These are phyloP conservation scores for Exidia glandulosa DNA, from an alignment of 768 basidiomycete species.

Conservation along the genomic window DNA sequence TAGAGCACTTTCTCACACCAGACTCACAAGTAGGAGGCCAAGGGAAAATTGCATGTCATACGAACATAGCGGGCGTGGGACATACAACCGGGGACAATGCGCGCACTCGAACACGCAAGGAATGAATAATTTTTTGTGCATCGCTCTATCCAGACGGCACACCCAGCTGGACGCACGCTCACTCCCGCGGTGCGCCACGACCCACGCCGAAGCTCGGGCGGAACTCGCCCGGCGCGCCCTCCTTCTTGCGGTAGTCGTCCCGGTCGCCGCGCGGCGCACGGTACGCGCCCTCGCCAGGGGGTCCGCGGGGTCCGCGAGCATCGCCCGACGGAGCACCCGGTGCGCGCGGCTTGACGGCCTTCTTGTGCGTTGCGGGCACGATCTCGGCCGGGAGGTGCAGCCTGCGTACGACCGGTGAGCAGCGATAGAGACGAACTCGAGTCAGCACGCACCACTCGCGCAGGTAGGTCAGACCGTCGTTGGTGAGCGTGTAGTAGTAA, in stretches of 20 bases:
- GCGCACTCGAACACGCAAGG: not conserved
- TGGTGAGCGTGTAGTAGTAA: conserved; percentile 96
- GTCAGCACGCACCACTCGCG: conserved; percentile 74
- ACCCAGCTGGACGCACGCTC: conserved; percentile 2
- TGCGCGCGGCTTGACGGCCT: conserved; percentile 40
- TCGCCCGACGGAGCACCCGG: conserved; percentile 48
- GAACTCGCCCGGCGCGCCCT: conserved; percentile 81
- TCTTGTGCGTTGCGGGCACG: conserved; percentile 96
- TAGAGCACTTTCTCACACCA: not conserved
- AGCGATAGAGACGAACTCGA: not conserved
- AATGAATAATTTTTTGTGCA: not conserved
- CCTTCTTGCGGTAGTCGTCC: conserved; percentile 88
- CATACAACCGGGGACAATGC: not conserved
- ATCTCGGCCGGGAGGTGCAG: conserved; percentile 92
- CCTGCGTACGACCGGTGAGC: conserved; percentile 30
- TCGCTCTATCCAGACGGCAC: not conserved
- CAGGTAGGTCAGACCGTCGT: conserved; percentile 95
- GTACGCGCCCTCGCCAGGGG: conserved; percentile 69
- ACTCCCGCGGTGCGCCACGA: conserved; percentile 73
- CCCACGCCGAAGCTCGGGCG: conserved; percentile 87
- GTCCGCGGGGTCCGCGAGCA: conserved; percentile 67
- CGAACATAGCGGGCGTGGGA: not conserved
- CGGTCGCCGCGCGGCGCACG: conserved; percentile 71
- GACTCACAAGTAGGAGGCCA: not conserved
- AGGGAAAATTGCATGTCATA: not conserved